Evolutionary conservation across 2,329 filamentous ascomycete species (phyloP), one percentile per base, ranked within the genome.

Genomic region (Fusarium bactridioides): DNA sequence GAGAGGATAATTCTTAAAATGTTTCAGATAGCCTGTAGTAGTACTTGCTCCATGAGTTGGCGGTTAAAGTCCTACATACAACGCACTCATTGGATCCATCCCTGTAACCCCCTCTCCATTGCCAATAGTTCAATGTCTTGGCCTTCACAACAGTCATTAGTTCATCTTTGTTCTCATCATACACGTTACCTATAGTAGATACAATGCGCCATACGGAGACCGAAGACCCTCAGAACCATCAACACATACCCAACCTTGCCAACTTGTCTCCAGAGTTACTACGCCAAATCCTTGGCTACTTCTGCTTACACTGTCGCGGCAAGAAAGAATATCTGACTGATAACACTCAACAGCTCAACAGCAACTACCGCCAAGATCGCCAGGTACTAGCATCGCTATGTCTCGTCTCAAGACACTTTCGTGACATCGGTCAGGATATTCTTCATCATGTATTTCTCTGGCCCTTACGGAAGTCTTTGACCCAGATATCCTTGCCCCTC

Each of bases 381-480:
- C 53, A 61, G 18, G 12, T 53, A 16, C 61, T 74, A 10, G 45
- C 33, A 16, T 51, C 64, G 21, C 43, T 70, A 8, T 67, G 64
- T 29, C 70, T 74, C 10, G 63, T 55, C 50, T 70, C 68, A 23
- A 70, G 58, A 44, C 50, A 37, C 16, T 25, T 74, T 31, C 51
- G 62, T 38, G 44, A 55, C 21, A 31, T 62, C 27, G 43, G 62
- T 7, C 60, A 70, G 54, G 43, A 64, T n/a, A 35, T 75, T 33
- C 50, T 75, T 25, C 54, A 70, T 40, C 70, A 75, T 38, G 58
- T 72, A 10, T 72, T 74, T 37, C 56, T 43, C 27, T 38, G 25
- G 29, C 23, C 27, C 25, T 16, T 40, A 27, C 31, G 31, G 12
- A 48, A 35, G 23, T 41, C 40, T 19, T 38, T 37, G 16, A 15